phyloP scores from a whole-genome alignment of 2,329 filamentous ascomycete species.

The Penicillium sclerotiorum region DNA sequence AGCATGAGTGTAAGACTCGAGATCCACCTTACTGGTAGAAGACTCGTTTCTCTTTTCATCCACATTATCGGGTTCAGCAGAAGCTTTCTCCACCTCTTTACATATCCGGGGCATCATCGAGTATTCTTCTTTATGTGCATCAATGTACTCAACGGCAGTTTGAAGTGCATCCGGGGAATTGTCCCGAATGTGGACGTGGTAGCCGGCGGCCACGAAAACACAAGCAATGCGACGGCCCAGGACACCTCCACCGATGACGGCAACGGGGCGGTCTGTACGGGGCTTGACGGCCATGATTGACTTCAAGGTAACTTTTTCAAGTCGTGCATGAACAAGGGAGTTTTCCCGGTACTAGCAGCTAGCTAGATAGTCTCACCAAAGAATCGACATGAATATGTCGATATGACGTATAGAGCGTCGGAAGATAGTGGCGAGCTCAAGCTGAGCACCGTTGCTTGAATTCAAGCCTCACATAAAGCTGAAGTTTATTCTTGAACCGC shows the following conservation, averaged over 20 bases:
- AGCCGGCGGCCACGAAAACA: constrained; percentile 38
- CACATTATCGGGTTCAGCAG: not conserved
- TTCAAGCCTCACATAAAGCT: no score
- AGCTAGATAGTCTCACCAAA: not conserved
- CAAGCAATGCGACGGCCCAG: constrained; percentile 46
- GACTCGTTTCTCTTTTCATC: not conserved
- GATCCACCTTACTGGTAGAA: constrained; percentile 25
- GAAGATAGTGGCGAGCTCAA: no score
- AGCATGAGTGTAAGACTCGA: constrained; percentile 33
- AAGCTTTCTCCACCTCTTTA: not conserved
- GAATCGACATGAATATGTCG: not conserved
- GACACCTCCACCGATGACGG: constrained; percentile 46
- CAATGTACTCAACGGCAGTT: constrained; percentile 34
- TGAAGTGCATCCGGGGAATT: constrained; percentile 33
- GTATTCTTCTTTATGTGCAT: constrained; percentile 8
- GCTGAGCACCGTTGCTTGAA: no score
- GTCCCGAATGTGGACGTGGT: constrained; percentile 32
- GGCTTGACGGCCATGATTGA: not conserved
- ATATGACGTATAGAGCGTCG: no score
- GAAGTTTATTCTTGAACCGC: no score
- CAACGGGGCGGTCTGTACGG: constrained; percentile 36
- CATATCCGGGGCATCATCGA: constrained; percentile 11
- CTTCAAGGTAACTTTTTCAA: not conserved
- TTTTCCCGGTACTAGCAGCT: no score
- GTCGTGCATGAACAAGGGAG: not conserved